phyloP scores from a whole-genome alignment of 179 eudicot species.

The Silene vulgaris region DNA sequence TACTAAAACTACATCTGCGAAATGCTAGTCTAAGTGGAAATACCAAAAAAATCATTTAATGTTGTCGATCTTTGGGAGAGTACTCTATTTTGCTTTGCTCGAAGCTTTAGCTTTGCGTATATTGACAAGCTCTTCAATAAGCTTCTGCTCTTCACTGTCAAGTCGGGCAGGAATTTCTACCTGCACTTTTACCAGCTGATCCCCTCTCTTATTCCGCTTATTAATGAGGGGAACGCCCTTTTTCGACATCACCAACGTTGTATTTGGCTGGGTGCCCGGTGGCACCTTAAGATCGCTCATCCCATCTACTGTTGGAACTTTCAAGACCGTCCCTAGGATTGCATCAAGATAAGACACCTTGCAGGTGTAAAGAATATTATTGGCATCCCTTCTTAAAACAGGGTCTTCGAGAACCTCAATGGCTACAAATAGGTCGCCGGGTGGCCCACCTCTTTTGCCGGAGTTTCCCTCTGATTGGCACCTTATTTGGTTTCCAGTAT shows the following conservation, averaged over 20 bases:
- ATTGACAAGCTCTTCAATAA: slow-evolving; percentile 61
- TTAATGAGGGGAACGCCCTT: slow-evolving; percentile 70
- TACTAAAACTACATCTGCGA: background rate
- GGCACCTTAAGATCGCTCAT: slow-evolving; percentile 68
- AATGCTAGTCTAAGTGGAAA: slow-evolving; percentile 2
- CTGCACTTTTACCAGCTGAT: slow-evolving; percentile 78
- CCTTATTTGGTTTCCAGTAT: slow-evolving; percentile 64
- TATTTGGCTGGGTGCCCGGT: slow-evolving; percentile 78
- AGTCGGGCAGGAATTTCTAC: slow-evolving; percentile 78
- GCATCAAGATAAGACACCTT: slow-evolving; percentile 75
- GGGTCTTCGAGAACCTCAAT: slow-evolving; percentile 65
- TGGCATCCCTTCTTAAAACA: slow-evolving; percentile 59
- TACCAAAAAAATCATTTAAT: background rate
- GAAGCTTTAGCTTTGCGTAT: slow-evolving; percentile 50
- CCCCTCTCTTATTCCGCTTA: slow-evolving; percentile 67
- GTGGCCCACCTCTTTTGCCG: slow-evolving; percentile 73
- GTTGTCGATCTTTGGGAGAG: background rate
- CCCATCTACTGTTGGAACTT: slow-evolving; percentile 88
- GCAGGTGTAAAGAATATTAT: slow-evolving; percentile 62
- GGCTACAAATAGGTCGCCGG: slow-evolving; percentile 67
- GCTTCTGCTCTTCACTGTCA: slow-evolving; percentile 63
- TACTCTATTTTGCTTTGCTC: slow-evolving; percentile 32
- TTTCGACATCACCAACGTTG: slow-evolving; percentile 69
- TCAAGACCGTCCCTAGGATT: slow-evolving; percentile 63
- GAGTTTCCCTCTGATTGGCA: slow-evolving; percentile 72